Conservation (phyloP, 2,329 filamentous ascomycete genomes). For the Alternaria sp. region DNA sequence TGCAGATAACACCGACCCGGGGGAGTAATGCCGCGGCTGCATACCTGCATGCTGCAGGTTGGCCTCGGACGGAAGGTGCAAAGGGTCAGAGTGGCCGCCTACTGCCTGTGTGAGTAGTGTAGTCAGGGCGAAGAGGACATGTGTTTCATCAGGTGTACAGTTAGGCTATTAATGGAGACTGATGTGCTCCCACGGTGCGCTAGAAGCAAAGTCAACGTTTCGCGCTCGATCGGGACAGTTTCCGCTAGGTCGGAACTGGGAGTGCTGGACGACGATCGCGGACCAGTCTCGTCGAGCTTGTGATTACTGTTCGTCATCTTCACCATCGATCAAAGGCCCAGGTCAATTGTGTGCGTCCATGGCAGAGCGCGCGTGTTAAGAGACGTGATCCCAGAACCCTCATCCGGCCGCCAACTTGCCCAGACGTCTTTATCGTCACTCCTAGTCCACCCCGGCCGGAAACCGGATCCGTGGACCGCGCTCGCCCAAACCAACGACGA, state of each 20-base stretch:
- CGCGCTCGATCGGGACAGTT: slow-evolving; percentile 7
- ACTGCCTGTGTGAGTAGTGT: neutral
- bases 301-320: slow-evolving; percentile 1
- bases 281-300: neutral
- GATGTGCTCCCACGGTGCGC: neutral
- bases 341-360: neutral
- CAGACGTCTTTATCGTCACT: slow-evolving; percentile 14
- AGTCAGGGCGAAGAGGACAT: slow-evolving; percentile 4
- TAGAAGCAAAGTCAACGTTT: slow-evolving; percentile 14
- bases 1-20: slow-evolving; percentile 4
- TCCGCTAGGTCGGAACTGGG: slow-evolving; percentile 13
- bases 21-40: slow-evolving; percentile 10
- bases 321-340: neutral
- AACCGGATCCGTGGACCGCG: slow-evolving; percentile 23
- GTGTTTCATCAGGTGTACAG: slow-evolving; percentile 9
- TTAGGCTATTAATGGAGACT: neutral
- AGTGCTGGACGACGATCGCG: slow-evolving; percentile 10
- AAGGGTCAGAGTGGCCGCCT: neutral
- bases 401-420: slow-evolving; percentile 4
- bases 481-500: slow-evolving; percentile 18
- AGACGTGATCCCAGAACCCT: neutral
- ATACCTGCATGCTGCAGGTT: neutral
- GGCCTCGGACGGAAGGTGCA: slow-evolving; percentile 7
- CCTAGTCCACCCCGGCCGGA: slow-evolving; percentile 13
- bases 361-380: neutral